These are phyloP conservation scores for Litchi chinensis DNA, from an alignment of 345 rosid genomes.

Conservation along the genomic window DNA sequence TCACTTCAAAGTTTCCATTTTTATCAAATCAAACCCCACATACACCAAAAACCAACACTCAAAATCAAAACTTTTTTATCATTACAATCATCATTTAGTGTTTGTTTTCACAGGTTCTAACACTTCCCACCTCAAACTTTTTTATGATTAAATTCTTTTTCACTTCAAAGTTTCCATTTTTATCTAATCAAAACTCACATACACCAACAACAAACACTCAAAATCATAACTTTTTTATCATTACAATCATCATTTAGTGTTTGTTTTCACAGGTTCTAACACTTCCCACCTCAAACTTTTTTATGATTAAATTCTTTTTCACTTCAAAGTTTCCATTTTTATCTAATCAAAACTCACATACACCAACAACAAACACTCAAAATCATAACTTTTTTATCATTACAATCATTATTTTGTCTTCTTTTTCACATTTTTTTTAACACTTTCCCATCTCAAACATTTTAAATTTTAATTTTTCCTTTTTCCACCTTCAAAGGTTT, in stretches of 20 bases:
- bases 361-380: not conserved
- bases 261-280: no score
- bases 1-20: slow-evolving; percentile 5
- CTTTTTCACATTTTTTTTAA: not conserved
- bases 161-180: not conserved
- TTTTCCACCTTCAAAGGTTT: not conserved
- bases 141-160: not conserved
- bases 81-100: no score
- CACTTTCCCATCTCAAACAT: not conserved
- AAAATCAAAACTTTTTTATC: not conserved
- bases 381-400: not conserved
- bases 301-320: not conserved
- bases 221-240: not conserved
- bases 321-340: not conserved
- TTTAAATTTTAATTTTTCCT: not conserved
- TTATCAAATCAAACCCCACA: not conserved
- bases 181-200: not conserved
- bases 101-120: no score
- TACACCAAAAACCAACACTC: not conserved
- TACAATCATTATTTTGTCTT: not conserved
- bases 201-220: not conserved
- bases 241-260: no score
- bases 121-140: no score
- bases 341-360: not conserved
- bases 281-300: no score